Conservation (phyloP, 768 basidiomycete genomes). For the Epithele typhae region DNA sequence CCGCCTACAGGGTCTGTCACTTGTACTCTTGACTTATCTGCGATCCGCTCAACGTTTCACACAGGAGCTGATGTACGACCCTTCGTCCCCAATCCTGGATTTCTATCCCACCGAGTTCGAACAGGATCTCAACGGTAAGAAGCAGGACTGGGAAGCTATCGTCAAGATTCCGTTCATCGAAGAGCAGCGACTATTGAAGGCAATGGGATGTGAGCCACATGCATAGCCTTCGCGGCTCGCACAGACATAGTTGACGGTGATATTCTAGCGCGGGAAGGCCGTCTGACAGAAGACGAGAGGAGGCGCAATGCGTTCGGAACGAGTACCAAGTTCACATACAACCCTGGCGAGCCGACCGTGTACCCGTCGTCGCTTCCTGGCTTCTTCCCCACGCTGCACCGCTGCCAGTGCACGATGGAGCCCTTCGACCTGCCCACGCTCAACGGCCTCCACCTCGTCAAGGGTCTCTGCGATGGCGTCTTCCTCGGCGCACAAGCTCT, state of each 20-base stretch:
- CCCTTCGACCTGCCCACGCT: constrained; percentile 87
- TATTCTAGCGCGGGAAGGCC: constrained; percentile 68
- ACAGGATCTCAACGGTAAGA: constrained; percentile 95
- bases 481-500: constrained; percentile 80
- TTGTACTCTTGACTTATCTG: neutral
- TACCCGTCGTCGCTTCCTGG: constrained; percentile 94
- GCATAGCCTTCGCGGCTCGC: too few relatives aligned
- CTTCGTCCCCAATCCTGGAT: constrained; percentile 83
- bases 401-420: constrained; percentile 76
- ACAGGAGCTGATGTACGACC: constrained; percentile 86
- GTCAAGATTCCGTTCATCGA: constrained; percentile 99
- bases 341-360: constrained; percentile 50
- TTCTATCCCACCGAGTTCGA: constrained; percentile 95
- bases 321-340: constrained; percentile 76
- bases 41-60: constrained; percentile 1
- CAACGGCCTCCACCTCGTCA: constrained; percentile 76
- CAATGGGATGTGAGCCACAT: constrained; percentile 74
- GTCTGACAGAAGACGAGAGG: constrained; percentile 71
- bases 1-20: constrained; percentile 71
- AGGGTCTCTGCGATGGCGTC: constrained; percentile 87
- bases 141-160: constrained; percentile 97
- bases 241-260: too few relatives aligned
- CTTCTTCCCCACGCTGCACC: constrained; percentile 86
- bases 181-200: constrained; percentile 65
- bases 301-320: constrained; percentile 74